These are phyloP conservation scores for Solanum appendiculatum DNA, from an alignment of 257 asterid genomes.

Conservation along the genomic window DNA sequence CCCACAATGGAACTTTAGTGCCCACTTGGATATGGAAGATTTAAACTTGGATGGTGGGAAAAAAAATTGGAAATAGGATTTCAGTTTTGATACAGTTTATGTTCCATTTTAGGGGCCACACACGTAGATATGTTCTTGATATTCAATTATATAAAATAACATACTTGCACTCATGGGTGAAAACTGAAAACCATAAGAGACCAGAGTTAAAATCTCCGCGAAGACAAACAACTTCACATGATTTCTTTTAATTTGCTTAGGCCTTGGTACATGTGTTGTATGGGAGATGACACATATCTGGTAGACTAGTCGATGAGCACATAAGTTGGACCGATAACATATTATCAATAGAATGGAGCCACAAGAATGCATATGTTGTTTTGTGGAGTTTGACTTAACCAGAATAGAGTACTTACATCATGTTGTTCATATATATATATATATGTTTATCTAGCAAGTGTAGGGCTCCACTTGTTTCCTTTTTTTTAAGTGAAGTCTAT, in stretches of 20 bases:
- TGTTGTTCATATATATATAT: background rate
- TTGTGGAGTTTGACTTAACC: background rate
- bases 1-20: background rate
- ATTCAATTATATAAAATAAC: background rate
- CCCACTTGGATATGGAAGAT: slow-evolving; percentile 7
- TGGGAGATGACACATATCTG: background rate
- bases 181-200: background rate
- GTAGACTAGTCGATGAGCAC: background rate
- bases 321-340: background rate
- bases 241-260: background rate
- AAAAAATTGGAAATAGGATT: background rate
- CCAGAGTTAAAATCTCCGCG: background rate
- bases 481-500: background rate
- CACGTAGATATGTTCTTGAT: background rate
- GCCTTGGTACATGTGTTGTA: background rate
- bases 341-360: background rate
- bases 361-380: background rate
- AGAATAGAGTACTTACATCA: background rate
- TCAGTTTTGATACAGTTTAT: background rate
- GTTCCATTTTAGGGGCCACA: background rate
- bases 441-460: background rate
- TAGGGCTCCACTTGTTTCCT: slow-evolving; percentile 9
- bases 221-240: background rate
- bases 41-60: background rate
- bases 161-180: background rate